Evolutionary conservation across 2,329 filamentous ascomycete genomes (phyloP).

Genomic region (Teratosphaeria gauchensis): DNA sequence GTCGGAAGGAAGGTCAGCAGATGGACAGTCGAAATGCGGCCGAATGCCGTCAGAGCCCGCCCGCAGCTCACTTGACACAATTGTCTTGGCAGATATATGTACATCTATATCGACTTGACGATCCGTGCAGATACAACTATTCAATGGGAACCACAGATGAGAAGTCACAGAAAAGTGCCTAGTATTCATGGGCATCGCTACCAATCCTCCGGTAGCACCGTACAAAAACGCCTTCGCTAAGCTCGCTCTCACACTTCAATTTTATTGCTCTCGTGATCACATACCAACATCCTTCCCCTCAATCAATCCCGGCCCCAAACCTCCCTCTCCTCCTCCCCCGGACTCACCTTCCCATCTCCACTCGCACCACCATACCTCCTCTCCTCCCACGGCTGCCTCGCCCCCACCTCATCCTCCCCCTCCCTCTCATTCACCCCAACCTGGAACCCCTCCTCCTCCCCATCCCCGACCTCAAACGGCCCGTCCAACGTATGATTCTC

Average conservation of each 20-base stretch:
- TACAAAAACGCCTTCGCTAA: not conserved
- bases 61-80: no score
- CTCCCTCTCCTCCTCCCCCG: conserved; percentile 20
- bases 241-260: no score
- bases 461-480: conserved; percentile 35
- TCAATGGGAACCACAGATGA: no score
- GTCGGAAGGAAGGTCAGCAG: no score
- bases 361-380: conserved; percentile 9
- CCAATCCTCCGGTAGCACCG: no score
- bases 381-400: conserved; percentile 24
- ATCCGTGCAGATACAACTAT: no score
- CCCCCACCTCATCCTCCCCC: conserved; percentile 17
- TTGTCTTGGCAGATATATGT: no score
- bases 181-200: no score
- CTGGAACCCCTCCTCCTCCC: conserved; percentile 27
- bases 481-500: conserved; percentile 34
- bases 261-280: not conserved
- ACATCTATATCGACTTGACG: no score
- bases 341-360: conserved; percentile 2
- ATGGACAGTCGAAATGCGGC: no score
- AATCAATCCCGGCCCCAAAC: conserved; percentile 11
- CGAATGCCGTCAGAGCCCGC: no score
- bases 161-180: no score
- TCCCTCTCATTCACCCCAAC: conserved; percentile 1
- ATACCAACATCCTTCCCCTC: not conserved